phyloP scores from a whole-genome alignment of 768 basidiomycete genomes.

The Boletus pseudopeckii region DNA sequence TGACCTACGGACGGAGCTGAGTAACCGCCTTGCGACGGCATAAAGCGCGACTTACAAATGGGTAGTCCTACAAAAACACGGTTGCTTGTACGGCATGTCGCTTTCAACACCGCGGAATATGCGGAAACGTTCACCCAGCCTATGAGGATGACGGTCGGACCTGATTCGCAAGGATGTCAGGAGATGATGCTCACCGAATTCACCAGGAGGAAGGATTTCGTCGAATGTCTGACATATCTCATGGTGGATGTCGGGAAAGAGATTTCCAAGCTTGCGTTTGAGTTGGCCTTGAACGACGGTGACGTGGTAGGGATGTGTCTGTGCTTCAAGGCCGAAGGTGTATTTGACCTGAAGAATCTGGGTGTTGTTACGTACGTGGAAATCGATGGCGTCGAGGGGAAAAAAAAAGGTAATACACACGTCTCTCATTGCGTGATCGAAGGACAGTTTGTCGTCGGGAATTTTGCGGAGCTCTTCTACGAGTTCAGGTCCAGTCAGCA shows the following conservation, averaged over 20 bases:
- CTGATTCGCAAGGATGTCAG: slow-evolving; percentile 8
- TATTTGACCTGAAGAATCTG: slow-evolving; percentile 39
- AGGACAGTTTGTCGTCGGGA: slow-evolving; percentile 46
- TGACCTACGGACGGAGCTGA: slow-evolving; percentile 30
- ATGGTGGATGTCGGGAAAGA: slow-evolving; percentile 33
- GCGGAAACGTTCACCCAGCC: slow-evolving; percentile 32
- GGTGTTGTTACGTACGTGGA: slow-evolving; percentile 17
- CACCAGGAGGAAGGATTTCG: slow-evolving; percentile 24
- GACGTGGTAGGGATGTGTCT: slow-evolving; percentile 36
- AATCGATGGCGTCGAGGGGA: background rate
- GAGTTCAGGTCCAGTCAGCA: slow-evolving; percentile 39
- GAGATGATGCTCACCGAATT: slow-evolving; percentile 16
- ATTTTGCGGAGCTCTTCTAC: slow-evolving; percentile 51
- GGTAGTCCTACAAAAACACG: slow-evolving; percentile 40
- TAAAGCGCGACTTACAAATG: slow-evolving; percentile 30
- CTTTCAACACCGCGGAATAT: slow-evolving; percentile 27
- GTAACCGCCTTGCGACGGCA: background rate
- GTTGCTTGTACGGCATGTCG: slow-evolving; percentile 38
- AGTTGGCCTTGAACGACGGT: slow-evolving; percentile 31
- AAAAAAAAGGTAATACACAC: slow-evolving; percentile 28
- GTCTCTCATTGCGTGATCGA: slow-evolving; percentile 37
- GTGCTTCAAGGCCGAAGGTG: slow-evolving; percentile 34
- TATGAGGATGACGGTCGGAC: slow-evolving; percentile 8
- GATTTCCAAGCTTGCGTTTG: slow-evolving; percentile 31
- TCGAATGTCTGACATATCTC: slow-evolving; percentile 34